Evolutionary conservation across 345 rosid genomes (phyloP), one percentile per base, ranked within the genome.

Genomic region (Erodium maritimum): DNA sequence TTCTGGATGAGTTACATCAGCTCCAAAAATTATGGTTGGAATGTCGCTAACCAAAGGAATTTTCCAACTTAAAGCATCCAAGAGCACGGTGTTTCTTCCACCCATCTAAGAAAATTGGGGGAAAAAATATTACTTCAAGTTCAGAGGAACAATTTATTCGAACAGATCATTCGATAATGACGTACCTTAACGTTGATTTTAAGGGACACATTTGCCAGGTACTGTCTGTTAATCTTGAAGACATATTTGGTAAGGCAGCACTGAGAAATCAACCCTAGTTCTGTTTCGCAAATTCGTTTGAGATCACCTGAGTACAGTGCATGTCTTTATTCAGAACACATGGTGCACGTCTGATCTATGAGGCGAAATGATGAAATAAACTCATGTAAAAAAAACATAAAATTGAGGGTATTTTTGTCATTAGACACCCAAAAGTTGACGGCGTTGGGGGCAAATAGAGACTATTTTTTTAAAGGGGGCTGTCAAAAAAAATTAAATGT

Each of bases 1-100:
- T 61, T 89, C 96, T 55, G 97, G 97, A 71, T 91, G 96, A 21
- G 97, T 91, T 16, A 88, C 97, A 75, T 91, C 97, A 53, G 96
- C 97, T 21, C 97, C 97, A 77, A 91, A 91, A 61, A 91, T 88
- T 45, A 88, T 86, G 48, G 97, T 91, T 10, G 96, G 97, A 0
- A 86, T 66, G 51, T 88, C 96, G 34, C 95, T 88, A 61, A 91
- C 97, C 21, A 91, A 73, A 73, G 97, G 97, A 55, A 91, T 88
- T 5, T 88, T 72, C 76, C 96, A 74, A 10, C 91, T 82, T 65
- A 91, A 54, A 11, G 97, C 97, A 79, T 91, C 96, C 65, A 87
- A 85, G 62, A 91, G 95, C 5, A 91, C 96, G 5, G 96, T 91
- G 52, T 91, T 91, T 69, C 96, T 80, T 70, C 96, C 97, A 1